These are phyloP conservation scores for Periconia sp. DNA, from an alignment of 2,329 filamentous ascomycete genomes.

Conservation along the genomic window DNA sequence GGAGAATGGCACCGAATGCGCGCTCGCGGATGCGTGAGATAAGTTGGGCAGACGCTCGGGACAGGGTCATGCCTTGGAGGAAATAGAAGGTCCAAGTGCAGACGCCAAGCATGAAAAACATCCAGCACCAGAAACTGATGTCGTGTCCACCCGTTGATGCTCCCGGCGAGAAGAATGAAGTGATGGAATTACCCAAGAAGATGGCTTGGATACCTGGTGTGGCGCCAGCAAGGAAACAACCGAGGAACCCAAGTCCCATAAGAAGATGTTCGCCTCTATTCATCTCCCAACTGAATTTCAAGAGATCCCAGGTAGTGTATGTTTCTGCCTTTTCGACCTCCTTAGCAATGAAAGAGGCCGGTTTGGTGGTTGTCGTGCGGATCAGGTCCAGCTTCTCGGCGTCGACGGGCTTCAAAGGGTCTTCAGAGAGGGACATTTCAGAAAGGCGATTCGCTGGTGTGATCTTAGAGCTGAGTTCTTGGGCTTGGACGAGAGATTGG, in stretches of 20 bases:
- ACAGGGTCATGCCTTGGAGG: constrained; percentile 60
- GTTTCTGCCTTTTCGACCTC: constrained; percentile 31
- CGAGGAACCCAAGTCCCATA: constrained; percentile 51
- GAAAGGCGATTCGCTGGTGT: constrained; percentile 26
- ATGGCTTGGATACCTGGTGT: constrained; percentile 61
- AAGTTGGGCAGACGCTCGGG: constrained; percentile 60
- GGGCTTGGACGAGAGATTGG: constrained; percentile 83
- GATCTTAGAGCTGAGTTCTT: constrained; percentile 59
- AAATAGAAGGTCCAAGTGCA: constrained; percentile 34
- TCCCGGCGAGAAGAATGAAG: constrained; percentile 65
- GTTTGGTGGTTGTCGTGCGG: constrained; percentile 51
- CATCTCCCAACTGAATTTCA: constrained; percentile 40
- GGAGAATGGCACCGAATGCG: constrained; percentile 86
- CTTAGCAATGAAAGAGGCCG: constrained; percentile 66
- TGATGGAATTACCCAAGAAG: constrained; percentile 87
- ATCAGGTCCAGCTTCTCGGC: constrained; percentile 34
- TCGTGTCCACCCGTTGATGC: constrained; percentile 66
- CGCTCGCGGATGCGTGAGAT: constrained; percentile 81
- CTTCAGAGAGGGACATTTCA: constrained; percentile 20
- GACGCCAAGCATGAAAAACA: constrained; percentile 44
- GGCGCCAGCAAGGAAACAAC: constrained; percentile 42
- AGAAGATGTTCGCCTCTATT: constrained; percentile 41
- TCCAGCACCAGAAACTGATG: constrained; percentile 62
- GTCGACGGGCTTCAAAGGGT: constrained; percentile 21
- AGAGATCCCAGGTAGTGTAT: constrained; percentile 51